A percentile compares a stretch with the other conserved stretches of the same genome.
Evolutionary conservation across 306 rosid species (phyloP).

Genomic region (Quercus variabilis): DNA sequence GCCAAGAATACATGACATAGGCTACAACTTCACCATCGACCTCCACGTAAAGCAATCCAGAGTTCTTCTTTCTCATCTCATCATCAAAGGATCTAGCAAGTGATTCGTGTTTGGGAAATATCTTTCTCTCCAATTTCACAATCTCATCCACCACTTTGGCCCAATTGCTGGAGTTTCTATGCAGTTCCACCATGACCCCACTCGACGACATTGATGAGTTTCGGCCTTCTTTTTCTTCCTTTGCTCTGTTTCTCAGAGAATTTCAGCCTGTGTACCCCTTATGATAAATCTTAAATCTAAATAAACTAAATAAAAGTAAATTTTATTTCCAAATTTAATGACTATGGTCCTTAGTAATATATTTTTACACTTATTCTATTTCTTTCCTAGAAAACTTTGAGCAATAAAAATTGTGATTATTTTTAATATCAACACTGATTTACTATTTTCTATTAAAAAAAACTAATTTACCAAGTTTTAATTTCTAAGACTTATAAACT

Average conservation of each 20-base stretch:
- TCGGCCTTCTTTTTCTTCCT: not conserved
- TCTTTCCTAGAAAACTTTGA: too few species aligned
- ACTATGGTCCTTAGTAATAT: too few species aligned
- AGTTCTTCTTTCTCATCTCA: conserved; percentile 66
- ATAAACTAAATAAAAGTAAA: too few species aligned
- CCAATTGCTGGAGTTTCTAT: conserved; percentile 42
- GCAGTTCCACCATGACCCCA: conserved; percentile 46
- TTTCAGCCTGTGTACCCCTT: too few species aligned
- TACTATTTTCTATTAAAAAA: too few species aligned
- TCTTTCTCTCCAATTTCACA: conserved; percentile 69
- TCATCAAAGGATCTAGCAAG: conserved; percentile 66
- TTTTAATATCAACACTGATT: too few species aligned
- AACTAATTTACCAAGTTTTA: too few species aligned
- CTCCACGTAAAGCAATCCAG: conserved; percentile 62
- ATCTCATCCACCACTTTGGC: conserved; percentile 56
- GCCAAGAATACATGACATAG: conserved; percentile 84
- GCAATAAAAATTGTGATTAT: too few species aligned
- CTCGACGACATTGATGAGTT: conserved; percentile 30
- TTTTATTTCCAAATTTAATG: too few species aligned
- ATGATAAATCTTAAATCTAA: too few species aligned
- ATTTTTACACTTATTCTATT: too few species aligned
- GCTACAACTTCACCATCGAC: conserved; percentile 53
- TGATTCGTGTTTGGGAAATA: conserved; percentile 86
- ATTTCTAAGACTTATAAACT: too few species aligned
- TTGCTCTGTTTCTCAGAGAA: not conserved